phyloP scores from a whole-genome alignment of 768 basidiomycete species.

The Chalciporus sphaerocephalus region DNA sequence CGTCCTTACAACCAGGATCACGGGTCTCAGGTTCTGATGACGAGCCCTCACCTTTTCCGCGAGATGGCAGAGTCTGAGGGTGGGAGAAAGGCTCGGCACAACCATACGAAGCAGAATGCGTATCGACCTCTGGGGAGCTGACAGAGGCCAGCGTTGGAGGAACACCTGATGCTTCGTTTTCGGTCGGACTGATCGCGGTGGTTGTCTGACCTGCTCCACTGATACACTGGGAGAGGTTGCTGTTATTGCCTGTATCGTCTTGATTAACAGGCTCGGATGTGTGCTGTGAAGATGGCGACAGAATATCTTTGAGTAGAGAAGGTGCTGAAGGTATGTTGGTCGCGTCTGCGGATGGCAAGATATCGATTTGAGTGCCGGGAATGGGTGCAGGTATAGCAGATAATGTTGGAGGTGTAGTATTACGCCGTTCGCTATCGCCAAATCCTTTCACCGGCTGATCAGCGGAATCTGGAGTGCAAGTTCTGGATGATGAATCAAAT shows the following conservation, averaged over 20 bases:
- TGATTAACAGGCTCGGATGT: slow-evolving; percentile 7
- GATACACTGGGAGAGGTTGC: neutral
- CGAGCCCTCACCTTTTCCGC: slow-evolving; percentile 19
- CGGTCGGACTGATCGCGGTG: neutral
- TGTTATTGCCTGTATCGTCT: slow-evolving; percentile 5
- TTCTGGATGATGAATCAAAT: neutral
- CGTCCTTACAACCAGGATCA: neutral
- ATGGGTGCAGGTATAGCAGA: slow-evolving; percentile 12
- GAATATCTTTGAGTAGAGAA: slow-evolving; percentile 19
- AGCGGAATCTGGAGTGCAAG: slow-evolving; percentile 1
- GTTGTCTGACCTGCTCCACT: slow-evolving; percentile 3
- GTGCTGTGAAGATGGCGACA: slow-evolving; percentile 20
- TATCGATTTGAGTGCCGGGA: neutral
- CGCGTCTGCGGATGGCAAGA: slow-evolving; percentile 2
- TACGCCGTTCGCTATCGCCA: slow-evolving; percentile 19
- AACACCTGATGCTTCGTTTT: neutral
- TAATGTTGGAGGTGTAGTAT: slow-evolving; percentile 41
- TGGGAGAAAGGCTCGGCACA: slow-evolving; percentile 30
- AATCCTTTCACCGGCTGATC: slow-evolving; percentile 3
- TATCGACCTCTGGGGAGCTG: neutral
- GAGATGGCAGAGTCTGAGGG: slow-evolving; percentile 27
- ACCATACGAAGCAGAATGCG: neutral
- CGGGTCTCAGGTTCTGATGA: slow-evolving; percentile 2
- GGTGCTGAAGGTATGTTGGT: slow-evolving; percentile 8
- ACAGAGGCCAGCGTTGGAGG: slow-evolving; percentile 4